Base-by-base conservation (phyloP, 1,139 yeast genomes). In the Hemisphaericaspora subhashii region DNA sequence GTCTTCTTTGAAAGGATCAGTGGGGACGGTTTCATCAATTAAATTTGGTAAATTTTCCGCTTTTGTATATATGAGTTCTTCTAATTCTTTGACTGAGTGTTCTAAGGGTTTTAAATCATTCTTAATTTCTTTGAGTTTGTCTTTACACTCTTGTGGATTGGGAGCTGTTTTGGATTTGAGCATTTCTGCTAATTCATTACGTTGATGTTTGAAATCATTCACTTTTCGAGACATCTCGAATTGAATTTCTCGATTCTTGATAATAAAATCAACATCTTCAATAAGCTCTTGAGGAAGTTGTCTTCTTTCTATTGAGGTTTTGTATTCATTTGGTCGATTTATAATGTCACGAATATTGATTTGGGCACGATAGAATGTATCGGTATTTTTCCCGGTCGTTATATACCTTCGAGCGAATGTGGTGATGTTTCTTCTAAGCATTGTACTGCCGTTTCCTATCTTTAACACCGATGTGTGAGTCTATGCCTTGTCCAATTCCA, bases 31-130 rank as follows among this genome's bases (percentile, higher is more conserved):
- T 0, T 72, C 60, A 41, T 81, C 83, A 1, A 87, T 61, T 27
- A 77, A 57, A 51, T 89, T 89, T 0, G 98, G 98, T 11, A 89
- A 62, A 0, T 74, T 58, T 16, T 80, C 84, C 1, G 80, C 73
- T 26, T 60, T 58, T 1, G 49, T 32, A 31, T 62, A 58, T 1
- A 82, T 55, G 11, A 49, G 45, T 14, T 58, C 55, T 4, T 64
- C 54, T 11, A 70, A 42, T 3, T 37, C 42, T 3, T 53, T 49
- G n/a, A 44, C 58, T 14, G 60, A 54, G 1, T 54, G 44, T 45
- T 77, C 80, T 15, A 67, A 50, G 0, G 60, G 59, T 18, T 59
- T 58, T 10, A 77, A 50, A 14, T 54, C 50, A 2, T 44, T 42
- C 41, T 79, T 78, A 16, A 71, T 52, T 1, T 54, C 55, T 9